These are phyloP conservation scores for Trichoderma asperellum DNA, from an alignment of 2,329 filamentous ascomycete genomes.

Conservation along the genomic window DNA sequence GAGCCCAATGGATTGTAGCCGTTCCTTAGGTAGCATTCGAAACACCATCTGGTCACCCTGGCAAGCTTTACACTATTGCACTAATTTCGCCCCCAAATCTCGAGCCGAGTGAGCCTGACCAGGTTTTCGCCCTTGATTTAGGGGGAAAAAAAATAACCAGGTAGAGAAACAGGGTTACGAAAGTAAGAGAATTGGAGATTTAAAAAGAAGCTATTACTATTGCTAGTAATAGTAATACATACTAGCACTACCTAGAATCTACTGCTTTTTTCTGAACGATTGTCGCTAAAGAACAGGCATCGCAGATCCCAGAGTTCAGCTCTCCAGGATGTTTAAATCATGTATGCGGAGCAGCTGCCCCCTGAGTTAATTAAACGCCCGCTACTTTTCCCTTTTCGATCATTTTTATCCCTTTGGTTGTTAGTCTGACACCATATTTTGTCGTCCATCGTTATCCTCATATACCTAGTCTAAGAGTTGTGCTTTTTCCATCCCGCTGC, in stretches of 20 bases:
- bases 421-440: slow-evolving; percentile 9
- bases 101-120: background rate
- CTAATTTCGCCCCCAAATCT: background rate
- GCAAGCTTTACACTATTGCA: background rate
- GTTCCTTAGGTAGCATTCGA: background rate
- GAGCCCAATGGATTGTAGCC: background rate
- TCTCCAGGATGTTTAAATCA: slow-evolving; percentile 17
- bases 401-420: background rate
- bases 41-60: background rate
- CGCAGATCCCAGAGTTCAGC: slow-evolving; percentile 20
- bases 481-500: background rate
- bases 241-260: background rate
- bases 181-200: background rate
- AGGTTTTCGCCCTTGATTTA: background rate
- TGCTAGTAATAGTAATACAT: background rate
- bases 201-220: background rate
- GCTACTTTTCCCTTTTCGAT: slow-evolving; percentile 15
- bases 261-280: background rate
- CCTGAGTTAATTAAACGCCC: slow-evolving; percentile 14
- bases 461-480: slow-evolving; percentile 10
- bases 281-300: background rate
- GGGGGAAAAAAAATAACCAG: background rate
- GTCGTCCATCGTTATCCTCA: slow-evolving; percentile 21
- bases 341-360: slow-evolving; percentile 7
- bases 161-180: background rate